Evolutionary conservation across 257 asterid genomes (phyloP).

Genomic region (Asclepias syriaca): DNA sequence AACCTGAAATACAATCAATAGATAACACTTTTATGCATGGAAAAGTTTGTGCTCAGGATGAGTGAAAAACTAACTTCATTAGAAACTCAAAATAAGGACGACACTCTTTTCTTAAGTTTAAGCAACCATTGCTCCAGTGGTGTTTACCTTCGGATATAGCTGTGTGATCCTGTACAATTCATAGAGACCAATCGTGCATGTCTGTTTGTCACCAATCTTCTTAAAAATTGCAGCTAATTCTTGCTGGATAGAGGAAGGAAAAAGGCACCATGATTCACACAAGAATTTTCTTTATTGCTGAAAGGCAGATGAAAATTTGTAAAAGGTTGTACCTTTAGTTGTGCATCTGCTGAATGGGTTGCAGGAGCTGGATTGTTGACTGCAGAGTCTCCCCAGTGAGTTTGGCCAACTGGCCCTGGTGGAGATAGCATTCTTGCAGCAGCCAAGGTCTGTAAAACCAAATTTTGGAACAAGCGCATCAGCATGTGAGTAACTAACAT

Average conservation of each 20-base stretch:
- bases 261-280: constrained; percentile 5
- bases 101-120: not conserved
- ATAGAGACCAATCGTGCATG: constrained; percentile 93
- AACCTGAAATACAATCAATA: constrained; percentile 46
- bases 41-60: not conserved
- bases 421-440: constrained; percentile 99
- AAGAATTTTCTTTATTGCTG: not conserved
- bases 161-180: constrained; percentile 96
- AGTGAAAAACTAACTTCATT: not conserved
- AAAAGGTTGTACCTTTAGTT: constrained; percentile 60
- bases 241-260: constrained; percentile 57
- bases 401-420: constrained; percentile 86
- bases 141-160: constrained; percentile 79
- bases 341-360: constrained; percentile 86
- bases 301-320: not conserved
- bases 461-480: not conserved
- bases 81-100: not conserved
- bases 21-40: not conserved
- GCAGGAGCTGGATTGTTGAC: constrained; percentile 77
- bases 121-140: not conserved
- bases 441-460: constrained; percentile 75
- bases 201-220: constrained; percentile 99
- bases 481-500: not conserved
- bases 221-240: constrained; percentile 96
- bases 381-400: constrained; percentile 89